Base-by-base conservation (phyloP, 2,329 filamentous ascomycete species). In the Pyrenophora teres region DNA sequence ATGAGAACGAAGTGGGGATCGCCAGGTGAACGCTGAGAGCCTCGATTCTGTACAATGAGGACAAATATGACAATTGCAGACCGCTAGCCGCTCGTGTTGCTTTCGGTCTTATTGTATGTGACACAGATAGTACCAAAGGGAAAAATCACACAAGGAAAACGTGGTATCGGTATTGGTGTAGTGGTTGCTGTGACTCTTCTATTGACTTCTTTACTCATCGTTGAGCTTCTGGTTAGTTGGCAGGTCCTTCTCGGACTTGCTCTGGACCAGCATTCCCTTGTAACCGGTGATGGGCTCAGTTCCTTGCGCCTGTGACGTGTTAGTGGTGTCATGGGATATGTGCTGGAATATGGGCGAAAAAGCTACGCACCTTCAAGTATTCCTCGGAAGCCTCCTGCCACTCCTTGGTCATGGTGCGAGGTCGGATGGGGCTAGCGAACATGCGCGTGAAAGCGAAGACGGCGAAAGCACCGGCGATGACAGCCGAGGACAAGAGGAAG, bases 331-430 rank as follows among this genome's bases (percentile, higher is more conserved):
- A 46, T 30, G 13, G 18, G 18, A 37, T 19, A 15, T 27, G 41
- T 15, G 25, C n/a, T 33, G 30, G 40, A 19, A 56, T 46, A 32
- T 30, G 13, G 36, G 45, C 42, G 21, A 19, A 21, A n/a, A 31
- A 35, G 35, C 15, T 50, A 78, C 86, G 69, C 80, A 96, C 93
- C 85, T 87, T 92, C 76, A 97, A 83, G 78, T 89, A 94, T 81
- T 97, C 94, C 79, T 99, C 96, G 65, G 87, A 84, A 67, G 88
- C 88, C 82, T 97, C 92, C 81, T 99, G 91, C 86, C 89, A 97
- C 80, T 99, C 94, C 83, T 90, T 89, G 80, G 82, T 93, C 92
- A 99, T 96, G 70, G 93, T 96, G 76, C 82, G 81, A 64, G 94
- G 94, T 48, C 68, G 66, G 59, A 83, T 71, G 54, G 85, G 83